These are phyloP conservation scores for Pythium insidiosum DNA, from an alignment of 352 stramenopile genomes.

Conservation along the genomic window DNA sequence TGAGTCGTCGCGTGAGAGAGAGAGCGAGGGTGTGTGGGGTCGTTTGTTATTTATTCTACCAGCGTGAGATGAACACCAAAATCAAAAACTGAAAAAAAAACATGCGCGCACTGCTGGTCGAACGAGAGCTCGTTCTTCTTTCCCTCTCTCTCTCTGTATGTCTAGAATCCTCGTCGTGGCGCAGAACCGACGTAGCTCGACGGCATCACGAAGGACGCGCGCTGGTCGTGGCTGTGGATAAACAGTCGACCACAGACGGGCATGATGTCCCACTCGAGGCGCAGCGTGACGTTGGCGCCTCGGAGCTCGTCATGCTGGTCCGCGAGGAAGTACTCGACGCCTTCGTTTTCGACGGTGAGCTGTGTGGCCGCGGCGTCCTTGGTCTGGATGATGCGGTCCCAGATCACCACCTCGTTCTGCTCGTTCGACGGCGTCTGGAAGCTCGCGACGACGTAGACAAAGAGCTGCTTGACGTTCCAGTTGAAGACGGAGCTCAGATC, in stretches of 20 bases:
- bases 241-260: conserved; percentile 75
- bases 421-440: conserved; percentile 59
- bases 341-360: conserved; percentile 52
- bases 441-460: conserved; percentile 83
- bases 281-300: conserved; percentile 67
- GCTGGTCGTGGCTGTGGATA: conserved; percentile 41
- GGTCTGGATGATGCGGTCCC: conserved; percentile 79
- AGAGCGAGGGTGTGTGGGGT: too few species aligned
- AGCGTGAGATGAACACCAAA: too few species aligned
- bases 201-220: conserved; percentile 51
- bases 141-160: not conserved
- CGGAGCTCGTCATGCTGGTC: conserved; percentile 75
- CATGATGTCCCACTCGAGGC: conserved; percentile 84
- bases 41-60: too few species aligned
- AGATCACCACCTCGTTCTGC: conserved; percentile 79
- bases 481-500: conserved; percentile 86
- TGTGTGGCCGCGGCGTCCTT: conserved; percentile 32
- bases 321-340: conserved; percentile 78
- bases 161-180: conserved; percentile 17
- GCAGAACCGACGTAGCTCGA: conserved; percentile 62
- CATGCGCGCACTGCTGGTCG: too few species aligned
- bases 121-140: too few species aligned
- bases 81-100: too few species aligned
- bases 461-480: conserved; percentile 88
- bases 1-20: too few species aligned